Conservation (phyloP, 106 monocot species). For the Platanthera zijinensis region DNA sequence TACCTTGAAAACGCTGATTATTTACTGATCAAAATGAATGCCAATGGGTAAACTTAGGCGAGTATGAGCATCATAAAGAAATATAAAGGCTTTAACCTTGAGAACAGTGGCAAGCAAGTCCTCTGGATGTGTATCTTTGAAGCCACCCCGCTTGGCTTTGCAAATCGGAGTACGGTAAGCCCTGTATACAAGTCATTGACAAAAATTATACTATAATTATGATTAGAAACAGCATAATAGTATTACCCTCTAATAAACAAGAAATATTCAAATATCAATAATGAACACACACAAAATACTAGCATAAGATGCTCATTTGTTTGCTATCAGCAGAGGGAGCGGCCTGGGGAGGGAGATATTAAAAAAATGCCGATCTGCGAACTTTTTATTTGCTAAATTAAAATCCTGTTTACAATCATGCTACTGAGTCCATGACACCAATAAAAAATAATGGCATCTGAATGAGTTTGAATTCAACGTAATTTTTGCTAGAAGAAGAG, state of each 20-base stretch:
- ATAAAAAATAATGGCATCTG: neutral
- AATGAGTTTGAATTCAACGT: neutral
- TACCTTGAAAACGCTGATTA: neutral
- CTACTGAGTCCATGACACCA: neutral
- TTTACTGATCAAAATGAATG: neutral
- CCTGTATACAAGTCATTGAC: slow-evolving; percentile 13
- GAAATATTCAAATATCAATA: neutral
- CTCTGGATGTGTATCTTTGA: slow-evolving; percentile 79
- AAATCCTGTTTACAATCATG: neutral
- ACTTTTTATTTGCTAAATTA: neutral
- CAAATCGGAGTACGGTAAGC: slow-evolving; percentile 79
- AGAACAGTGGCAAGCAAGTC: slow-evolving; percentile 64
- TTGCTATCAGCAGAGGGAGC: neutral
- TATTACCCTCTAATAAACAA: neutral
- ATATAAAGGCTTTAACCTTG: slow-evolving; percentile 38
- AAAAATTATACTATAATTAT: neutral
- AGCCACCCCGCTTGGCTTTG: slow-evolving; percentile 75
- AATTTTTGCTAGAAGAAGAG: too few relatives aligned
- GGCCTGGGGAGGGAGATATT: neutral
- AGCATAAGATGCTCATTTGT: neutral
- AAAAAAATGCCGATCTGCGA: neutral
- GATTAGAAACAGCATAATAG: neutral
- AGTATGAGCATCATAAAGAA: slow-evolving; percentile 1
- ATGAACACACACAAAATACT: neutral
- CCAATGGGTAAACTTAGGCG: neutral